Evolutionary conservation across 2,329 filamentous ascomycete species (phyloP).

Genomic region (Nothophaeocryptopus gaeumannii): DNA sequence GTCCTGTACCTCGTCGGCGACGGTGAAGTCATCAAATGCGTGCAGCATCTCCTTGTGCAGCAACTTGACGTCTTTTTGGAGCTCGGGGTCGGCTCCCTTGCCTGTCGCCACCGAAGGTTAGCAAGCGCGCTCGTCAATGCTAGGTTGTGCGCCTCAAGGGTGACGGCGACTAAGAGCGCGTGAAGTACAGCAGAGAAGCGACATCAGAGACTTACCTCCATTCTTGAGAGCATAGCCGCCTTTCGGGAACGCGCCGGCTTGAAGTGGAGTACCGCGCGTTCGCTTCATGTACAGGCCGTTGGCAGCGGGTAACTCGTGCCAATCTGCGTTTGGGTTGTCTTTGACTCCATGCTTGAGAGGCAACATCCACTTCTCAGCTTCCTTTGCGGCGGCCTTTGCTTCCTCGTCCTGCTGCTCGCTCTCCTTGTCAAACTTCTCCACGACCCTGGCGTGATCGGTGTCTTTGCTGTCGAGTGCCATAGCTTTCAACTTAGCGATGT

Average conservation of each 20-base stretch:
- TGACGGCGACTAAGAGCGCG: not conserved
- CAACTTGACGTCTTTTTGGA: conserved; percentile 24
- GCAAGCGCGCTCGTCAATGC: not conserved
- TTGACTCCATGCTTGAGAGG: conserved; percentile 28
- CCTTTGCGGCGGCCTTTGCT: not conserved
- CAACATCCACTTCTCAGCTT: conserved; percentile 4
- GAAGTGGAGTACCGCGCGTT: conserved; percentile 30
- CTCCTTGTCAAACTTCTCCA: not conserved
- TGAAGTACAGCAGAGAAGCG: not conserved
- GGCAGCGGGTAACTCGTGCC: conserved; percentile 34
- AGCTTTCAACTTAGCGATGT: conserved; percentile 2
- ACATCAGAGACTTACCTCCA: conserved; percentile 18
- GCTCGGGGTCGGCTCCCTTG: conserved; percentile 18
- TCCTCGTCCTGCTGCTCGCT: conserved; percentile 1
- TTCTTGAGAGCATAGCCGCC: conserved; percentile 27
- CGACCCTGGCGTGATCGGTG: conserved; percentile 5
- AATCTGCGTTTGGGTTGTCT: conserved; percentile 27
- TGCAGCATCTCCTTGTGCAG: conserved; percentile 28
- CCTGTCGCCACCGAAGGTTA: conserved; percentile 12
- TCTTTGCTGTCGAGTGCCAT: not conserved
- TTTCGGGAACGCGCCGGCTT: conserved; percentile 25
- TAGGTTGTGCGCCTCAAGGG: no score
- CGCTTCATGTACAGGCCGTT: conserved; percentile 32
- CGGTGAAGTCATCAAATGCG: conserved; percentile 29
- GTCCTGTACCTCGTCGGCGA: conserved; percentile 30